A percentile compares a stretch with the other conserved stretches of the same genome.
Conservation (phyloP, 495 filamentous ascomycete genomes). For the Neurospora sp. region DNA sequence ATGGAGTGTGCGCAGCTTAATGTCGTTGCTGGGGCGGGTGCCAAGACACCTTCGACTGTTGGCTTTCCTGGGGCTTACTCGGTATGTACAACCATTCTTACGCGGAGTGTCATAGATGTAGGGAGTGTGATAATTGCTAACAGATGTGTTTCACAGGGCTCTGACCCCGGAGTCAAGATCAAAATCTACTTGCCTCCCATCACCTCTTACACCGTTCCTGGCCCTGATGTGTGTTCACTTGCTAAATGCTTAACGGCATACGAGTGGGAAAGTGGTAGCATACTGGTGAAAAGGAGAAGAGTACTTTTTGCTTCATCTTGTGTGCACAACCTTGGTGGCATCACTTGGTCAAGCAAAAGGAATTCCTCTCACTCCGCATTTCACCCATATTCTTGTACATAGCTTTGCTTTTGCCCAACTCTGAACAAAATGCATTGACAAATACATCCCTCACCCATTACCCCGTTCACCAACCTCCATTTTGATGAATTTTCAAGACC, state of each 20-base stretch:
- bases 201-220: slow-evolving; percentile 31
- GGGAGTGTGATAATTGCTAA: background rate
- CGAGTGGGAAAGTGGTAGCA: background rate
- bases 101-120: background rate
- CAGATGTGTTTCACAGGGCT: slow-evolving; percentile 7
- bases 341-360: background rate
- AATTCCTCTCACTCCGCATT: background rate
- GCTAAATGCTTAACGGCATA: slow-evolving; percentile 5
- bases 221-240: slow-evolving; percentile 24
- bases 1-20: slow-evolving; percentile 43
- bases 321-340: background rate
- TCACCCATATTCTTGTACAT: background rate
- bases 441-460: background rate
- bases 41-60: slow-evolving; percentile 25
- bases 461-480: background rate
- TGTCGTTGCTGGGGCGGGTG: slow-evolving; percentile 26
- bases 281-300: background rate
- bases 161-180: slow-evolving; percentile 36
- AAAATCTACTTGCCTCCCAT: slow-evolving; percentile 34
- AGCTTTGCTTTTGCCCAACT: background rate
- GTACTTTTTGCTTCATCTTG: background rate
- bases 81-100: slow-evolving; percentile 4
- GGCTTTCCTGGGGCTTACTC: slow-evolving; percentile 34
- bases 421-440: background rate
- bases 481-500: background rate